Evolutionary conservation across 73 alveolate genomes (phyloP).

Genomic region (Paramecium sonneborni): DNA sequence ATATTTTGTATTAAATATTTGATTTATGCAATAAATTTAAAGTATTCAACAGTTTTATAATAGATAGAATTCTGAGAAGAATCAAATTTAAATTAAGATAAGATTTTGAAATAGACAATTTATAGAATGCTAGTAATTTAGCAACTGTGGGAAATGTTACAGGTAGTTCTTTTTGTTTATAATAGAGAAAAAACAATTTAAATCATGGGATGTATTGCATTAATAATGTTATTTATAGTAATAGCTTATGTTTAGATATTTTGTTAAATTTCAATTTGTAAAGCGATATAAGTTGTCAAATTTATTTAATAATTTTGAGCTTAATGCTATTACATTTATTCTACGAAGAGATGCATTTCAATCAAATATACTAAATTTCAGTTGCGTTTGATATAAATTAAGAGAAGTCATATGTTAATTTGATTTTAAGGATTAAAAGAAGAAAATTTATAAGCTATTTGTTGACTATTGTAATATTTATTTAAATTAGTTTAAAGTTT

Average conservation of each 20-base stretch:
- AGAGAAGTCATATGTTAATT: neutral
- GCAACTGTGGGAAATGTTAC: slow-evolving; percentile 54
- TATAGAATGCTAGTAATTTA: neutral
- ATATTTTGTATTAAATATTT: slow-evolving; percentile 40
- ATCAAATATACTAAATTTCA: no score
- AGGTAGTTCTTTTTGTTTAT: slow-evolving; percentile 52
- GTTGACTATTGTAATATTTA: neutral
- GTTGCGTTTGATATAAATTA: slow-evolving; percentile 42
- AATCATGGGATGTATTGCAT: slow-evolving; percentile 52
- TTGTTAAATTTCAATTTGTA: neutral
- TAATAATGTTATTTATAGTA: neutral
- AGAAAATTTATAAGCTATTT: slow-evolving; percentile 7
- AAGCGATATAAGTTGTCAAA: neutral
- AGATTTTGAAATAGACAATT: neutral
- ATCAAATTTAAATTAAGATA: neutral
- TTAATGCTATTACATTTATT: slow-evolving; percentile 54
- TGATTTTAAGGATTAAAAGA: slow-evolving; percentile 8
- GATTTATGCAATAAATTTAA: slow-evolving; percentile 23
- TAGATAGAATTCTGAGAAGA: neutral
- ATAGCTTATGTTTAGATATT: neutral
- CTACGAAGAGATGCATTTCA: slow-evolving; percentile 64
- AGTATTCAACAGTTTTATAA: neutral
- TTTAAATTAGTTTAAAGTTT: neutral
- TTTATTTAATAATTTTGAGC: slow-evolving; percentile 32
- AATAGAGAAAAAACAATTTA: neutral